These are phyloP conservation scores for Phoenix dactylifera DNA, from an alignment of 176 grass and related monocot genomes.

Conservation along the genomic window DNA sequence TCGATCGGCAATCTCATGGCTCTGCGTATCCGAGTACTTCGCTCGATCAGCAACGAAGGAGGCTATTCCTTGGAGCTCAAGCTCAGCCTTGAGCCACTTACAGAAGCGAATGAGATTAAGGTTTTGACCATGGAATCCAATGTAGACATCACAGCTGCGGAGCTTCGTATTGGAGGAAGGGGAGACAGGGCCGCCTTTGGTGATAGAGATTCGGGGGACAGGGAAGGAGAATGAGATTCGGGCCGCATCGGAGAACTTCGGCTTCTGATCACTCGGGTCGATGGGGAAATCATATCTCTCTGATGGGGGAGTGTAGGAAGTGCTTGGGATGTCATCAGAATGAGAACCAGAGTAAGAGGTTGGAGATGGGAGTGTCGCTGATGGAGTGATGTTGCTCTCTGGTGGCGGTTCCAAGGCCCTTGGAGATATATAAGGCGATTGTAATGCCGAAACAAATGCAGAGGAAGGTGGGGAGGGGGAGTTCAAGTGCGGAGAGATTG, in stretches of 20 bases:
- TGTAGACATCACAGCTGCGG: conserved; percentile 85
- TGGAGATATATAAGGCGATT: conserved; percentile 96
- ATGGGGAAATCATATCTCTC: conserved; percentile 64
- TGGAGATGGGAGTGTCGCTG: conserved; percentile 32
- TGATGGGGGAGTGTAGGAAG: conserved; percentile 74
- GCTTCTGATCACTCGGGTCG: conserved; percentile 42
- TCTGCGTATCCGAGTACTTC: conserved; percentile 79
- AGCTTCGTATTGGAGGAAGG: conserved; percentile 88
- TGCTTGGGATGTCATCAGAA: conserved; percentile 71
- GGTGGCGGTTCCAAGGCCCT: conserved; percentile 44
- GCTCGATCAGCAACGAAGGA: conserved; percentile 81
- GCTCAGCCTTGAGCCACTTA: conserved; percentile 93
- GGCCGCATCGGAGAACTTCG: conserved; percentile 59
- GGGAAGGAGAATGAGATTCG: conserved; percentile 94
- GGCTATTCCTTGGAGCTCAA: conserved; percentile 90
- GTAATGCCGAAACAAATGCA: conserved; percentile 88
- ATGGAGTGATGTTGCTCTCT: conserved; percentile 25
- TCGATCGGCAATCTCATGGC: conserved; percentile 84
- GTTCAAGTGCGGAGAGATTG: conserved; percentile 77
- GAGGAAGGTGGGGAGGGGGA: conserved; percentile 90
- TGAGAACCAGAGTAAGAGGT: conserved; percentile 53
- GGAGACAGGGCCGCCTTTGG: conserved; percentile 53
- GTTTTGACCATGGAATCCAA: conserved; percentile 81
- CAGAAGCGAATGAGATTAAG: conserved; percentile 68
- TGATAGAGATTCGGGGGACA: conserved; percentile 77